Conservation (phyloP, 106 monocot species). For the Dendrobium nobile region DNA sequence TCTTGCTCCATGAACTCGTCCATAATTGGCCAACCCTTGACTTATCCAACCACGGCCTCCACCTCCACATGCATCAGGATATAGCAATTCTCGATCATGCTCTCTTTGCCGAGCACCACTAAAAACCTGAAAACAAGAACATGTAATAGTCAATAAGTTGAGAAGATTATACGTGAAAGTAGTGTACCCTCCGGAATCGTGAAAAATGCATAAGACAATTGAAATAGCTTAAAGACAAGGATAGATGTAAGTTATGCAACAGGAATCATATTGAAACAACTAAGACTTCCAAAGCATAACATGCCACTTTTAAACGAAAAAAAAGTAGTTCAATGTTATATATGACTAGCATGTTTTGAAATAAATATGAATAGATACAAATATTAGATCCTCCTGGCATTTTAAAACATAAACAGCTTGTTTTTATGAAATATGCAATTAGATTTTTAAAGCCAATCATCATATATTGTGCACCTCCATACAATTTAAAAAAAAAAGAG, state of each 20-base stretch:
- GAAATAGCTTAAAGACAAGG: background rate
- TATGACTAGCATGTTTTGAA: background rate
- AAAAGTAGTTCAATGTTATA: background rate
- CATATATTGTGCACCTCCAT: background rate
- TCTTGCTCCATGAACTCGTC: constrained; percentile 71
- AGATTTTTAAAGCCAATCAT: background rate
- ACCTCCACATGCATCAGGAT: constrained; percentile 98
- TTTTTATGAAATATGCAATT: background rate
- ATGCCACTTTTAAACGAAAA: background rate
- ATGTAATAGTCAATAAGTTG: background rate
- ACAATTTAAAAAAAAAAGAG: background rate
- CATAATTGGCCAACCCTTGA: constrained; percentile 74
- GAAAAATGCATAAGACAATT: background rate
- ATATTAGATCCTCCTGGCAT: background rate
- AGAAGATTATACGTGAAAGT: background rate
- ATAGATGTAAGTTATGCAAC: background rate
- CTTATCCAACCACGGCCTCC: constrained; percentile 97
- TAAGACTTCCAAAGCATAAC: background rate
- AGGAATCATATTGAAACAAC: background rate
- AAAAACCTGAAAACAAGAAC: constrained; percentile 55
- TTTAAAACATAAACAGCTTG: background rate
- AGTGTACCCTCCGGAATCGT: background rate
- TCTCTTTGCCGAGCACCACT: constrained; percentile 81
- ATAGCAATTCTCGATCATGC: constrained; percentile 80
- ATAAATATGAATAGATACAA: background rate